Evolutionary conservation across 2,329 filamentous ascomycete species (phyloP).

Genomic region (Trichoderma sp.): DNA sequence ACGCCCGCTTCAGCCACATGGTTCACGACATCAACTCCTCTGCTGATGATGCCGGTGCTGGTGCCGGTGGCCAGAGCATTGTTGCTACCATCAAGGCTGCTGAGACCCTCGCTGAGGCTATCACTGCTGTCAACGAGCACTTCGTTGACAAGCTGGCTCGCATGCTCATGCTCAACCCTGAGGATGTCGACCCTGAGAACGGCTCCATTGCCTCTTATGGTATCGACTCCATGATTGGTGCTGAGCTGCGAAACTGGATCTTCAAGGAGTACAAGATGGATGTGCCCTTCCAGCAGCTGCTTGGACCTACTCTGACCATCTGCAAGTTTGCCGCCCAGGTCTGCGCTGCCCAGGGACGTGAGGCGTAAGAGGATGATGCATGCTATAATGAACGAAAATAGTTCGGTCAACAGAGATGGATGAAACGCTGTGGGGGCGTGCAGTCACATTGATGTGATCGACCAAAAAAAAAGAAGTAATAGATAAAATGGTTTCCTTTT

Average conservation of each 20-base stretch:
- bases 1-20: background rate
- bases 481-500: background rate
- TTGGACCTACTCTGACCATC: constrained; percentile 34
- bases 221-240: constrained; percentile 41
- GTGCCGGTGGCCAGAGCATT: constrained; percentile 23
- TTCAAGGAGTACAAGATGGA: constrained; percentile 41
- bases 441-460: background rate
- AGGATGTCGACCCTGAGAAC: constrained; percentile 20
- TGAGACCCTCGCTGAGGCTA: constrained; percentile 20
- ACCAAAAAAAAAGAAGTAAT: background rate
- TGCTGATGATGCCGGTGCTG: constrained; percentile 2
- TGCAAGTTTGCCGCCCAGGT: constrained; percentile 22
- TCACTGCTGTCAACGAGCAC: constrained; percentile 23
- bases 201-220: constrained; percentile 35
- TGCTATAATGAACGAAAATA: background rate
- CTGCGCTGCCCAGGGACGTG: background rate
- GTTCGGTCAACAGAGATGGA: background rate
- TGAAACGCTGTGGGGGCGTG: background rate
- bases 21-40: background rate
- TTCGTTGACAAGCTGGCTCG: constrained; percentile 25
- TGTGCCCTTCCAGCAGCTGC: constrained; percentile 42
- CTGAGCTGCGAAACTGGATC: constrained; percentile 40
- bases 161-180: constrained; percentile 27
- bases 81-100: constrained; percentile 24
- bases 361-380: background rate